These are phyloP conservation scores for Torulaspora globosa DNA, from an alignment of 1,139 yeast species.

Conservation along the genomic window DNA sequence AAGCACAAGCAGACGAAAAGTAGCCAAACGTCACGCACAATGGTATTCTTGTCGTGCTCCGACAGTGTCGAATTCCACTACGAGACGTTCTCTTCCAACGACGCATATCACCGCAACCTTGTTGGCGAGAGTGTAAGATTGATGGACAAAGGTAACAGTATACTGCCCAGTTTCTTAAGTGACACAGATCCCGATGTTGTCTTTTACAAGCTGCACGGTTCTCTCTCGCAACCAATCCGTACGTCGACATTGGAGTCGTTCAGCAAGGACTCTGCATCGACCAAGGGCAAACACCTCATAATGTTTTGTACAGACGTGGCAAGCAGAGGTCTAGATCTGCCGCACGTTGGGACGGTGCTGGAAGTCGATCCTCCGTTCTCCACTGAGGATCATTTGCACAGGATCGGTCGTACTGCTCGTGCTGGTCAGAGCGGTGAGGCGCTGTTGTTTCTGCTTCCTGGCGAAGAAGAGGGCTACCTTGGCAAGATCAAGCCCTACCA, in stretches of 20 bases:
- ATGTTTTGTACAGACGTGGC: constrained; percentile 82
- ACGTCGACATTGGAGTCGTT: constrained; percentile 70
- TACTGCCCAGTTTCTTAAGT: constrained; percentile 32
- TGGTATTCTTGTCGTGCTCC: constrained; percentile 88
- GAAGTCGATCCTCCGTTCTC: constrained; percentile 70
- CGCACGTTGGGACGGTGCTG: constrained; percentile 58
- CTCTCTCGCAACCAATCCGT: constrained; percentile 77
- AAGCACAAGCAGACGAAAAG: constrained; percentile 12
- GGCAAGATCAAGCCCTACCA: constrained; percentile 57
- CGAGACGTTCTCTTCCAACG: constrained; percentile 53
- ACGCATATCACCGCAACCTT: constrained; percentile 34
- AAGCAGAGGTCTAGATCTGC: constrained; percentile 67
- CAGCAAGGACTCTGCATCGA: constrained; percentile 39
- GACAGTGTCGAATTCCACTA: constrained; percentile 94
- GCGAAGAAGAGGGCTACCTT: constrained; percentile 79
- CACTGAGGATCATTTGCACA: constrained; percentile 66
- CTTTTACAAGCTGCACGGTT: constrained; percentile 85
- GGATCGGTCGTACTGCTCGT: constrained; percentile 74
- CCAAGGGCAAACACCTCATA: constrained; percentile 50
- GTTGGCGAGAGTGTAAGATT: constrained; percentile 45
- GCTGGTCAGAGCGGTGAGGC: constrained; percentile 66
- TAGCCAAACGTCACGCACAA: constrained; percentile 48
- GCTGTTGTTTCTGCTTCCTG: constrained; percentile 74
- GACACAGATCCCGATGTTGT: constrained; percentile 43
- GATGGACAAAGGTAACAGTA: constrained; percentile 29